phyloP scores from a whole-genome alignment of 2,329 filamentous ascomycete species.

The Gremmenia infestans region DNA sequence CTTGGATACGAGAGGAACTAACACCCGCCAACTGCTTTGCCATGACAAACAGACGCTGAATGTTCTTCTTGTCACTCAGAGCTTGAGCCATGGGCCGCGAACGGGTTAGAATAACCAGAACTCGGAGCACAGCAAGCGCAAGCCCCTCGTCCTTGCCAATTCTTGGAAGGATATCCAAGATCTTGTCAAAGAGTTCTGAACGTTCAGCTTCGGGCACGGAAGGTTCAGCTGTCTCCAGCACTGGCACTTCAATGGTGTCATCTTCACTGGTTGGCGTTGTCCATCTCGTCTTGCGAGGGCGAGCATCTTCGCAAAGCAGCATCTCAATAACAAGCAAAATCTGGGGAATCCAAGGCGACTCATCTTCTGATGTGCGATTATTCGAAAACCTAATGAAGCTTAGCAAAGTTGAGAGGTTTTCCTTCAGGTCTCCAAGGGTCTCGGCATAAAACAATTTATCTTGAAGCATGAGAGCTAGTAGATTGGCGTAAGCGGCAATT shows the following conservation, averaged over 20 bases:
- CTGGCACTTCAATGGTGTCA: conserved; percentile 45
- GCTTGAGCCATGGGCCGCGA: conserved; percentile 67
- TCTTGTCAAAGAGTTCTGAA: conserved; percentile 62
- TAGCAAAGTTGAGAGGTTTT: conserved; percentile 71
- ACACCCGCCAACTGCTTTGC: conserved; percentile 82
- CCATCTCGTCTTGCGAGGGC: conserved; percentile 72
- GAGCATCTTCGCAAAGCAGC: conserved; percentile 81
- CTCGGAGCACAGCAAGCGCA: conserved; percentile 75
- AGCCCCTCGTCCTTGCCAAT: conserved; percentile 84
- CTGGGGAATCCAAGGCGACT: conserved; percentile 90
- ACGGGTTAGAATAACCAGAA: conserved; percentile 84
- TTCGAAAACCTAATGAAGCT: conserved; percentile 70
- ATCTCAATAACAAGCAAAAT: conserved; percentile 87
- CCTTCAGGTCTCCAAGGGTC: conserved; percentile 68
- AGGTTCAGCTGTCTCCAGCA: conserved; percentile 55
- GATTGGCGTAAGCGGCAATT: conserved; percentile 85
- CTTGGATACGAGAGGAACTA: conserved; percentile 69
- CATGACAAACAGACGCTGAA: conserved; percentile 91
- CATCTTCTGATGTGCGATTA: conserved; percentile 64
- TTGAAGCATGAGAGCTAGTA: conserved; percentile 82
- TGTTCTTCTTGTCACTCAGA: conserved; percentile 81
- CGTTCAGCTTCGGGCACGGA: conserved; percentile 63
- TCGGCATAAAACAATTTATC: conserved; percentile 75
- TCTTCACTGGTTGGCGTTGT: conserved; percentile 48
- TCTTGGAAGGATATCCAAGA: conserved; percentile 79